Base-by-base conservation (phyloP, 2,329 filamentous ascomycete species). In the Penicillium sp. region DNA sequence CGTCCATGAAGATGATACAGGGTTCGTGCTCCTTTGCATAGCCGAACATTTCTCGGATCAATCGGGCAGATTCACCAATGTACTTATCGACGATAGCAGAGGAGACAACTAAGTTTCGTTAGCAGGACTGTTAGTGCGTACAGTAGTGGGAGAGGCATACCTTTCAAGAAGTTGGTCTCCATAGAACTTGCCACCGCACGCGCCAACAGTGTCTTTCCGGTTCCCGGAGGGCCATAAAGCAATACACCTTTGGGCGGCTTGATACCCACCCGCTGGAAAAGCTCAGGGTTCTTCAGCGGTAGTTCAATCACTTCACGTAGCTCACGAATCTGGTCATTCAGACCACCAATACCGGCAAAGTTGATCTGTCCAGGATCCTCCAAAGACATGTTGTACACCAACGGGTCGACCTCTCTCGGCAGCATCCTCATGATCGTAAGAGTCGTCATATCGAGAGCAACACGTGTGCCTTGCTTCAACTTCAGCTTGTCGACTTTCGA, bases 1-100 rank as follows among this genome's bases (percentile, higher is more conserved):
- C 95, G 84, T 99, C 96, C 95, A 99, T 99, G 86, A 99, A 99
- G 81, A 99, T 99, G 79, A 99, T 99, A 79, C 95, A 99, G 45
- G 95, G 95, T 80, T 99, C 95, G 78, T 99, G 95, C 78, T 99
- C 96, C 81, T 97, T 98, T 73, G 96, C 95, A 75, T 99, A 99
- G 62, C 95, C 96, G 75, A 99, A 99, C 96, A 99, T 99, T 80
- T 99, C 95, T 78, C 95, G 90, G 74, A 99, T 99, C 68, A 99
- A 84, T 69, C 96, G 90, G 44, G 95, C 95, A 11, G 95, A 99
- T 82, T 99, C 95, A 79, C 95, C 95, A 67, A 99, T 99, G 76
- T 99, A 99, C 80, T 99, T 99, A 85, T 99, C 96, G 66, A 99
- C 95, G 74, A 99, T 99, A 30, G 95, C 96, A 48, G 95, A 99